Evolutionary conservation across 2,329 filamentous ascomycete genomes (phyloP).

Genomic region (Aspergillus unguis): DNA sequence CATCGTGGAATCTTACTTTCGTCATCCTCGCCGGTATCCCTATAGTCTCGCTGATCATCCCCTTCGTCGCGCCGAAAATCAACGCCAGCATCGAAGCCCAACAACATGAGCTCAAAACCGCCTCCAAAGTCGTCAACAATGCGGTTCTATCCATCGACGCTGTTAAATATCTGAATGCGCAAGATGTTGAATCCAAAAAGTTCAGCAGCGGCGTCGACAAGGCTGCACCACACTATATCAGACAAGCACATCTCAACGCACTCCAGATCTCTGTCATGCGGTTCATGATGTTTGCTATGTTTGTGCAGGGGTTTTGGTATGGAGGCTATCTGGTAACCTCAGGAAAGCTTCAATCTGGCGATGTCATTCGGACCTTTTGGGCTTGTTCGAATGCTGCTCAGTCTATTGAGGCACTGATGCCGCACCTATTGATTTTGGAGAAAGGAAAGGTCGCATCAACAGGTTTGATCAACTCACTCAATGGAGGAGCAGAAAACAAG

Average conservation of each 20-base stretch:
- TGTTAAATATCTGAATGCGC: constrained; percentile 81
- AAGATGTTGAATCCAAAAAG: constrained; percentile 64
- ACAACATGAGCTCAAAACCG: constrained; percentile 62
- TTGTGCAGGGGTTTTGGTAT: constrained; percentile 88
- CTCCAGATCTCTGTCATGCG: constrained; percentile 70
- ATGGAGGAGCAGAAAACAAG: constrained; percentile 21
- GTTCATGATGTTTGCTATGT: constrained; percentile 72
- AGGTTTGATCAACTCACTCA: constrained; percentile 53
- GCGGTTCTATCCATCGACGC: constrained; percentile 73
- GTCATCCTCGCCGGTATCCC: constrained; percentile 73
- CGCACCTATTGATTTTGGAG: constrained; percentile 71
- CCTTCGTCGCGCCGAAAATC: constrained; percentile 58
- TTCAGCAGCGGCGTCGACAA: constrained; percentile 59
- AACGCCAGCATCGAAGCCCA: constrained; percentile 67
- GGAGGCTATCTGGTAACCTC: constrained; percentile 66
- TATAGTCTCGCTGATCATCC: constrained; percentile 60
- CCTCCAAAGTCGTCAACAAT: constrained; percentile 68
- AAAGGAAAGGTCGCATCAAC: constrained; percentile 74
- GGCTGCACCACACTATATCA: constrained; percentile 62
- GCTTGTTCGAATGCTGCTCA: constrained; percentile 73
- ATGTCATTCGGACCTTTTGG: constrained; percentile 82
- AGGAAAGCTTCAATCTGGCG: constrained; percentile 58
- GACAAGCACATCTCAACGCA: constrained; percentile 66
- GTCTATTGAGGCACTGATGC: constrained; percentile 68
- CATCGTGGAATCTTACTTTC: constrained; percentile 79